A percentile compares a stretch with the other conserved stretches of the same genome.
phyloP scores from a whole-genome alignment of 495 filamentous ascomycete species.

The Penicillium longicatenatum region DNA sequence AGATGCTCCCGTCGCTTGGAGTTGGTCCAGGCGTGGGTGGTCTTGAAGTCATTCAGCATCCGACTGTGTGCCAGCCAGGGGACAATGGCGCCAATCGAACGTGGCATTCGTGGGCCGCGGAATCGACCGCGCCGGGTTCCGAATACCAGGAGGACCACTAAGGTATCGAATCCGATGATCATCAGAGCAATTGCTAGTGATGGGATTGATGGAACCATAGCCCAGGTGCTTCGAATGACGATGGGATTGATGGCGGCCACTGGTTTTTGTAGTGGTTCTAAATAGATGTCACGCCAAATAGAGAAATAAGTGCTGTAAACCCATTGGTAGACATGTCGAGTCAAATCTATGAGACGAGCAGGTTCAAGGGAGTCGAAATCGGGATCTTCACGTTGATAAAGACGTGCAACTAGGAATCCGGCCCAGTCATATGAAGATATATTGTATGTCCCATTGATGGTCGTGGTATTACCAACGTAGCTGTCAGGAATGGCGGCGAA shows the following conservation, averaged over 20 bases:
- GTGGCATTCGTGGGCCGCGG: slow-evolving; percentile 41
- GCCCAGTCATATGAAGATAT: slow-evolving; percentile 46
- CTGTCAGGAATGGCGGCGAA: slow-evolving; percentile 44
- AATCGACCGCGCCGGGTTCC: slow-evolving; percentile 42
- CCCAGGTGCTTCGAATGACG: slow-evolving; percentile 37
- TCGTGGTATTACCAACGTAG: slow-evolving; percentile 33
- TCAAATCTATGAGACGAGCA: slow-evolving; percentile 26
- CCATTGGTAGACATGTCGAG: slow-evolving; percentile 44
- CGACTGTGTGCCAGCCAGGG: slow-evolving; percentile 45
- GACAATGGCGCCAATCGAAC: slow-evolving; percentile 41
- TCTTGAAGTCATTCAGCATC: slow-evolving; percentile 40
- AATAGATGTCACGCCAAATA: slow-evolving; percentile 41
- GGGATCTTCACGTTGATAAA: slow-evolving; percentile 35
- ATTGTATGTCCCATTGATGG: slow-evolving; percentile 30
- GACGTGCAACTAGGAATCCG: slow-evolving; percentile 40
- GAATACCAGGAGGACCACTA: slow-evolving; percentile 43
- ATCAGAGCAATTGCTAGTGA: slow-evolving; percentile 35
- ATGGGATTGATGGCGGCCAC: slow-evolving; percentile 30
- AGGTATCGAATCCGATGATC: slow-evolving; percentile 40
- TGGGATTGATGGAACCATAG: slow-evolving; percentile 38
- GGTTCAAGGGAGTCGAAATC: slow-evolving; percentile 32
- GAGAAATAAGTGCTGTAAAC: slow-evolving; percentile 47
- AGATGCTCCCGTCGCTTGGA: slow-evolving; percentile 35
- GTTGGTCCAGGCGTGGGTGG: slow-evolving; percentile 38
- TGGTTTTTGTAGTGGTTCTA: slow-evolving; percentile 27